Evolutionary conservation across 1,284 basidiomycete genomes (phyloP).

Genomic region (Puccinia polysora): DNA sequence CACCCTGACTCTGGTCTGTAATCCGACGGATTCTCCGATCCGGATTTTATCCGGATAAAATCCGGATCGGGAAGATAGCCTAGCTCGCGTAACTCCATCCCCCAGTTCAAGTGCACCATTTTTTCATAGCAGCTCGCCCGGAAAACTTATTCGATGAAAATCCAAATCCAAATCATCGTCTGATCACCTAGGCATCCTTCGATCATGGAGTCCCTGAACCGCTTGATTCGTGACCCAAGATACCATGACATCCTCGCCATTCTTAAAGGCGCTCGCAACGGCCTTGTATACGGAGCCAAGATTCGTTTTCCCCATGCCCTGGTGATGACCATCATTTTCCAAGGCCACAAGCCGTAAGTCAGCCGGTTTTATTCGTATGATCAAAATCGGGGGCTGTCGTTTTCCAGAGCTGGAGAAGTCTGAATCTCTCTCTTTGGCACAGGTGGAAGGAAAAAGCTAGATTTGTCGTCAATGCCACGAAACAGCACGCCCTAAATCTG

Average conservation of each 20-base stretch:
- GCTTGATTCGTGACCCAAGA: conserved; percentile 58
- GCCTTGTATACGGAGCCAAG: conserved; percentile 79
- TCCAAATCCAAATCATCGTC: too few species aligned
- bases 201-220: conserved; percentile 42
- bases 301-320: conserved; percentile 93
- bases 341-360: conserved; percentile 45
- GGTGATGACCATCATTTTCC: conserved; percentile 90
- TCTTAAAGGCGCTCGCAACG: conserved; percentile 90
- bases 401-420: not conserved
- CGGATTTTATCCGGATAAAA: too few species aligned
- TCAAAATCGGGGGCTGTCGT: not conserved
- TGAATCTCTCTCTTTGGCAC: conserved; percentile 42
- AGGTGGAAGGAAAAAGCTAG: conserved; percentile 67
- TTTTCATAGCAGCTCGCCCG: too few species aligned
- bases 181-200: too few species aligned
- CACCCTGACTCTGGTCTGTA: too few species aligned
- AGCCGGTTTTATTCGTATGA: too few species aligned
- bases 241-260: conserved; percentile 87
- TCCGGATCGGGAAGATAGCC: too few species aligned
- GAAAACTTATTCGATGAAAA: too few species aligned
- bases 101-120: too few species aligned
- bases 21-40: too few species aligned
- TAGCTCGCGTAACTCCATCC: too few species aligned
- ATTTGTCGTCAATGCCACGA: conserved; percentile 76
- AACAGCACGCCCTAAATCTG: conserved; percentile 78